Conservation (phyloP, 202 grass and related monocot genomes). For the Dendrocalamus latiflorus region DNA sequence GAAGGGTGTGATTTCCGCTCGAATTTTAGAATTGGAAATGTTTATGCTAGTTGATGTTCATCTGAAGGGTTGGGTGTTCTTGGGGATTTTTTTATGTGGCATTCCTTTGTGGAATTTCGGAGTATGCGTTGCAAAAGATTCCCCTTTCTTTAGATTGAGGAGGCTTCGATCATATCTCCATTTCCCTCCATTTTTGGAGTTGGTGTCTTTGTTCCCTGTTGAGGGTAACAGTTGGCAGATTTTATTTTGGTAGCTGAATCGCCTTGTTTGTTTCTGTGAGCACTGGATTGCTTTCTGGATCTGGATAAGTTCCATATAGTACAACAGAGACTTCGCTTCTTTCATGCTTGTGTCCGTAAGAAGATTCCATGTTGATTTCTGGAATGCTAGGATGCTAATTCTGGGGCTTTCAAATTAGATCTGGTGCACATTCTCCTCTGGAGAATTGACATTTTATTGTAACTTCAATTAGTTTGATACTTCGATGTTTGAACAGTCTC, state of each 20-base stretch:
- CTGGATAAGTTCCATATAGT: neutral
- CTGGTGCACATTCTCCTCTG: neutral
- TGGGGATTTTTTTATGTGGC: too few species aligned
- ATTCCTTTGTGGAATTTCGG: too few species aligned
- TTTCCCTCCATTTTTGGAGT: too few species aligned
- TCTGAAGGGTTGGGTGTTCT: too few species aligned
- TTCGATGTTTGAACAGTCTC: neutral
- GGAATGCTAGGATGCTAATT: neutral
- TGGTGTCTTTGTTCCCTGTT: too few species aligned
- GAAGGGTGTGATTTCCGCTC: too few species aligned
- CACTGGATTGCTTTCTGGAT: conserved; percentile 14
- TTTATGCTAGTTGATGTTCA: too few species aligned
- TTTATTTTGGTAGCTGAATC: neutral
- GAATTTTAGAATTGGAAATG: too few species aligned
- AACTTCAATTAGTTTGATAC: conserved; percentile 11
- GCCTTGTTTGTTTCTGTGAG: neutral
- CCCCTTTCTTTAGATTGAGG: too few species aligned
- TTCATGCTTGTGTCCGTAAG: neutral
- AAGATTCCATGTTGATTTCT: too few species aligned
- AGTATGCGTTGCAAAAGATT: too few species aligned
- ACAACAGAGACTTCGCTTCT: neutral
- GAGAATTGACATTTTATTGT: neutral
- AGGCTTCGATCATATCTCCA: too few species aligned
- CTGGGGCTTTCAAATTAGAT: neutral
- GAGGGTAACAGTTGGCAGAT: neutral